Evolutionary conservation across 2,329 filamentous ascomycete genomes (phyloP).

Genomic region (Aspergillus transmontanensis): DNA sequence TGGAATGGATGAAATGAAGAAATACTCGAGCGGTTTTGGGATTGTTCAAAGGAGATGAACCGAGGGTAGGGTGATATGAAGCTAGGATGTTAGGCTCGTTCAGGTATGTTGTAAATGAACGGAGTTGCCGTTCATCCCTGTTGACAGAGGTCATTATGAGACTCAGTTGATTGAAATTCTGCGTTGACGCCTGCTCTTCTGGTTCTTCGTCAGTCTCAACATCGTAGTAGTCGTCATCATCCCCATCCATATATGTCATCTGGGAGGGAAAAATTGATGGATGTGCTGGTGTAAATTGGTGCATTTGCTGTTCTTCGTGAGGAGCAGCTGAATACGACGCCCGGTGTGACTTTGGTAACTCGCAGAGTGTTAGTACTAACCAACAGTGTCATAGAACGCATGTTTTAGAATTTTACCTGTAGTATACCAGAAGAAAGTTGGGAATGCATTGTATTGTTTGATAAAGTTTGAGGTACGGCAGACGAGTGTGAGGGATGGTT

Average conservation of each 20-base stretch:
- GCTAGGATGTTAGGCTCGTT: constrained; percentile 57
- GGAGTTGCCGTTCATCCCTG: constrained; percentile 49
- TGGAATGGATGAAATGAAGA: constrained; percentile 87
- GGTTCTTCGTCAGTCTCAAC: constrained; percentile 63
- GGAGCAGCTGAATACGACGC: not conserved
- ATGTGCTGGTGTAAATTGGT: constrained; percentile 11
- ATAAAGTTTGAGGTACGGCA: not conserved
- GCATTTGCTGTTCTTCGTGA: constrained; percentile 6
- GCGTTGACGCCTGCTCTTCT: constrained; percentile 40
- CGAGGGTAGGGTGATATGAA: constrained; percentile 66
- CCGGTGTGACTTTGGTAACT: not conserved
- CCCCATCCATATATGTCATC: constrained; percentile 47
- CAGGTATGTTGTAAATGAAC: constrained; percentile 52
- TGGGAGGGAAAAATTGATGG: constrained; percentile 21
- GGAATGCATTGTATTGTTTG: not conserved
- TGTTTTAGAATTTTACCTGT: not conserved
- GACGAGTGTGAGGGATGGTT: not conserved
- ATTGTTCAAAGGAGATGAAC: constrained; percentile 75
- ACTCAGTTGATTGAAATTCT: constrained; percentile 42
- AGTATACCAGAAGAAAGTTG: not conserved
- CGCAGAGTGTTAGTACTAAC: not conserved
- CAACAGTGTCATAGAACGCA: not conserved
- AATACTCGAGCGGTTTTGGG: constrained; percentile 80
- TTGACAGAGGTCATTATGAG: constrained; percentile 50
- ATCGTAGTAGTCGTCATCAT: constrained; percentile 65